Evolutionary conservation across 2,329 filamentous ascomycete genomes (phyloP).

Genomic region (Dothistroma pini): DNA sequence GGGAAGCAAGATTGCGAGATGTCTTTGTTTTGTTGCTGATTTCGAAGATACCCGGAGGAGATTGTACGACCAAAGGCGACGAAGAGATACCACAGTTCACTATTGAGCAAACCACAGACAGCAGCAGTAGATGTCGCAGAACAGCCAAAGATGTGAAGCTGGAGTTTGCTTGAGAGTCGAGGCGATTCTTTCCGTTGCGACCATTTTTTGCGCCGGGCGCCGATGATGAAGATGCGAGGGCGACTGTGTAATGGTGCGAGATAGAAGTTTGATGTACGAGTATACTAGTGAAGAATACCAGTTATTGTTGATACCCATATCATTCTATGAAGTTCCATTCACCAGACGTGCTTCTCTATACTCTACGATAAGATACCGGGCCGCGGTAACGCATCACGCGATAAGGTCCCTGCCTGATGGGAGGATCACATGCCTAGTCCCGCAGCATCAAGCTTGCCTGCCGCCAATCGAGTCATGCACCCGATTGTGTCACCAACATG

Average conservation of each 20-base stretch:
- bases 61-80: slow-evolving; percentile 6
- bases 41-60: slow-evolving; percentile 23
- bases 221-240: not conserved
- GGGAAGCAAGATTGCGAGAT: not conserved
- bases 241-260: not conserved
- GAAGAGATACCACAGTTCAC: not conserved
- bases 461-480: slow-evolving; percentile 1
- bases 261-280: not conserved
- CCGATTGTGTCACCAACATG: not conserved
- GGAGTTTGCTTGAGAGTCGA: not conserved
- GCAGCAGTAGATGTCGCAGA: slow-evolving; percentile 3
- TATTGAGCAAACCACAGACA: not conserved
- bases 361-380: not conserved
- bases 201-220: not conserved
- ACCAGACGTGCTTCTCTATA: not conserved
- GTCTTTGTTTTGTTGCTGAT: slow-evolving; percentile 10
- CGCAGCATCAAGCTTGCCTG: not conserved
- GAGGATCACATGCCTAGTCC: not conserved
- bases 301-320: not conserved
- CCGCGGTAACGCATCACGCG: not conserved
- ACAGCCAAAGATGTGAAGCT: not conserved
- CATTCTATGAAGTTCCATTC: not conserved
- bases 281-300: not conserved
- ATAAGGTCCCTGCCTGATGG: not conserved
- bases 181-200: not conserved